Conservation (phyloP, 345 rosid species). For the Linum trigynum region DNA sequence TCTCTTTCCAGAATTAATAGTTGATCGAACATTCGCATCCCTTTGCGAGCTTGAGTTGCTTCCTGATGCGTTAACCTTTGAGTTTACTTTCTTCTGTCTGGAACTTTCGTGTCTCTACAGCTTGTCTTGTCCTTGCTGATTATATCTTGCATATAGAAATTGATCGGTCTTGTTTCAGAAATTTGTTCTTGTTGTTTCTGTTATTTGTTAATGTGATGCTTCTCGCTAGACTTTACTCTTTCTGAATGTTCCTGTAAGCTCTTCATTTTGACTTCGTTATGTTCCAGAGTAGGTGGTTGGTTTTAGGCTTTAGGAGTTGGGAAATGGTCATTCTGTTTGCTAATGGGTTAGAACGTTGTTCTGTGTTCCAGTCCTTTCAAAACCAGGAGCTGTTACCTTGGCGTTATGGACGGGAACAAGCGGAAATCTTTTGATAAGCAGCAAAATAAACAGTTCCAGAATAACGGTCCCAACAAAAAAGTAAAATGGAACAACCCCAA, state of each 20-base stretch:
- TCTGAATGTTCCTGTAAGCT: neutral
- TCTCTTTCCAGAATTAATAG: neutral
- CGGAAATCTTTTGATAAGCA: slow-evolving; percentile 34
- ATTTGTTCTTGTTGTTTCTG: neutral
- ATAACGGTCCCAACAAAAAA: slow-evolving; percentile 30
- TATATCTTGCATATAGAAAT: too few species aligned
- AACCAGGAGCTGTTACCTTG: neutral
- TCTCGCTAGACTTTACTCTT: neutral
- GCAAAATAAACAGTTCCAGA: slow-evolving; percentile 29
- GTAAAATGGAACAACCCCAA: slow-evolving; percentile 26
- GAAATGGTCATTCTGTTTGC: neutral
- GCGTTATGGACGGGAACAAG: slow-evolving; percentile 38
- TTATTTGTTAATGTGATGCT: neutral
- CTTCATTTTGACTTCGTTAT: neutral
- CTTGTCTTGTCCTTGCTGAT: too few species aligned
- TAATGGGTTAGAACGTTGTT: neutral
- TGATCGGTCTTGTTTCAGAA: neutral
- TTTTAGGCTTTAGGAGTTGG: neutral
- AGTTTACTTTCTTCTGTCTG: too few species aligned
- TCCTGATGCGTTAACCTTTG: too few species aligned
- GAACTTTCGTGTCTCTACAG: too few species aligned
- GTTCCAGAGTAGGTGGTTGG: neutral
- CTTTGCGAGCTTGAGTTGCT: too few species aligned
- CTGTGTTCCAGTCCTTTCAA: neutral
- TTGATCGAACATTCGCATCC: too few species aligned